Evolutionary conservation across 2,329 filamentous ascomycete species (phyloP), one percentile per base, ranked within the genome.

Genomic region (Colletotrichum cuscutae): DNA sequence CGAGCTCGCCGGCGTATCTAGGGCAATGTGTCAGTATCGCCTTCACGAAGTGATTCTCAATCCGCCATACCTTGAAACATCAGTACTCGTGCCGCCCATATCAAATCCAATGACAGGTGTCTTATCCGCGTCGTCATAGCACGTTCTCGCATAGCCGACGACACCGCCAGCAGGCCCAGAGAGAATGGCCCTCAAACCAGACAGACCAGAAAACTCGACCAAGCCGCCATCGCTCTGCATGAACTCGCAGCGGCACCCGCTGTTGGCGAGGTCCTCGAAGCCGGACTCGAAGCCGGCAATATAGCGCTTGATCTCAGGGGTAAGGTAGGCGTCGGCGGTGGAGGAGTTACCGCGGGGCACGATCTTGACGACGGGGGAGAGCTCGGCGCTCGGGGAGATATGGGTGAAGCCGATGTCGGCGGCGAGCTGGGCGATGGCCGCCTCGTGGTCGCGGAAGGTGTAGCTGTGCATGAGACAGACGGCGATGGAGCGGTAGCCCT

Each of bases 161-260:
- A 95, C 93, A 59, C 93, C 93, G n/a, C 92, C 93, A n/a, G 93
- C 93, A 5, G 93, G 93, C 0, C 93, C 93, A 3, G 91, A 93
- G 0, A 95, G 81, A 53, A 95, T 93, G 0, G 92, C 92, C 71
- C 89, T 88, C 9, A 94, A 81, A 0, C 93, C 93, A 12, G 90
- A 92, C 77, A 95, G 93, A 64, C 86, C 88, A 71, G 88, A 85
- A 3, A 90, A 88, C 75, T 90, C 88, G 1, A 84, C 82, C 1
- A 88, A 78, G 0, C 85, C 85, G 2, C 86, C 85, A 52, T 87
- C 85, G 0, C 90, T 92, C 77, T 94, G 91, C 91, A 94, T 94
- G 76, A 94, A 93, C 78, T 94, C 91, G 81, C 92, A 93, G 74
- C 91, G 84, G 12, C 90, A 77, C 35, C 71, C 71, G 60, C 78